A percentile compares a stretch with the other conserved stretches of the same genome.
phyloP scores from a whole-genome alignment of 768 basidiomycete species.

The Suillus spraguei region DNA sequence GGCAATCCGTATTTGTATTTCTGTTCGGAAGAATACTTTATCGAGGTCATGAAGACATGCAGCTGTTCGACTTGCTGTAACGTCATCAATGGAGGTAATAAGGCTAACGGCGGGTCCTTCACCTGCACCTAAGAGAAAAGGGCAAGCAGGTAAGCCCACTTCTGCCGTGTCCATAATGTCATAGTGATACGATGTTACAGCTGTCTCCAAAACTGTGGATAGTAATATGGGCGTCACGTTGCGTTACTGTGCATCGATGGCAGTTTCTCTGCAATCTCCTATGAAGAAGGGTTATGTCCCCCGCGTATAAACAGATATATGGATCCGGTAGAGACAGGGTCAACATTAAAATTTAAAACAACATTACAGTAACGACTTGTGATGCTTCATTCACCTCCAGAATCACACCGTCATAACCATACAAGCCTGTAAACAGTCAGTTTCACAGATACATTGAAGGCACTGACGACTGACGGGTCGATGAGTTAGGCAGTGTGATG shows the following conservation, averaged over 20 bases:
- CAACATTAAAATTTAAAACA: constrained; percentile 48
- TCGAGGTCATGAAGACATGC: neutral
- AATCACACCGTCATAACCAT: constrained; percentile 82
- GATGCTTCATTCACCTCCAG: constrained; percentile 79
- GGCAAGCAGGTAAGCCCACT: neutral
- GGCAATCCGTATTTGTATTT: neutral
- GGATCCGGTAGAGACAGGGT: neutral
- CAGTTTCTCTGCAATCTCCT: neutral
- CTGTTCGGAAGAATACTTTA: neutral
- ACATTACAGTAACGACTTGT: constrained; percentile 71
- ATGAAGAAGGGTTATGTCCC: neutral
- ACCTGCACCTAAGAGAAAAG: too few species aligned
- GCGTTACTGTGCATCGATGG: neutral
- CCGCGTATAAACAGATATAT: neutral
- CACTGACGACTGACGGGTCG: constrained; percentile 56
- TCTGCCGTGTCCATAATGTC: neutral
- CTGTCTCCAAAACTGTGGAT: too few species aligned
- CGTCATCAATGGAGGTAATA: too few species aligned
- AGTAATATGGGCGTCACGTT: neutral
- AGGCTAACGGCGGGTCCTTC: too few species aligned
- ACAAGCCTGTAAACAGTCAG: constrained; percentile 35
- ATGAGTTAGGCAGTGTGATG: constrained; percentile 65
- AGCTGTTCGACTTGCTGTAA: neutral
- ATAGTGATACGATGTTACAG: neutral
- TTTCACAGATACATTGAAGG: neutral